Evolutionary conservation across 441 rosid species (phyloP), one percentile per base, ranked within the genome.

Genomic region (Capsella rubella): DNA sequence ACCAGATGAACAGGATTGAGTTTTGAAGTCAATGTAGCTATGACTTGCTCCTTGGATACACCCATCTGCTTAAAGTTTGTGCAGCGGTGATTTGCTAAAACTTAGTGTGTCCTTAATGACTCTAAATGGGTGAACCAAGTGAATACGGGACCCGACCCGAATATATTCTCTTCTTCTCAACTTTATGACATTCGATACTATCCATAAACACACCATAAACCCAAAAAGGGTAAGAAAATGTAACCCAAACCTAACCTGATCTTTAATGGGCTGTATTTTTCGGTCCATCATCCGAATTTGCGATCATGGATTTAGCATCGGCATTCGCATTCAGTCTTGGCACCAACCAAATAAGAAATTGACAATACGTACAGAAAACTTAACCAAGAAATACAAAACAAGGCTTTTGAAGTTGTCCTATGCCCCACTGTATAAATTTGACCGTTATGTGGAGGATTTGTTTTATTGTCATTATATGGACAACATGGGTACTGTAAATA

Each of bases 31-130:
- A 94, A 62, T 3, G 93, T 82, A 43, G 93, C 86, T 72, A 87
- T 90, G 37, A 91, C 88, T 82, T 86, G 89, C 62, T 89, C 97
- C 83, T 91, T 91, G 0, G 92, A 89, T 50, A 87, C 92, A 43
- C 91, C 95, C 95, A 93, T 93, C 46, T 78, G 62, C 79, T 50
- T 63, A 28, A 16, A 1, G 2, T 46, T 15, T 18, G 45, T 43
- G 69, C 5, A 49, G 18, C 18, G 1, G 2, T 57, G 9, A 34
- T 12, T 18, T 63, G 37, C 12, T 9, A 58, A 50, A 58, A 54
- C 67, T 57, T 65, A 28, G 62, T 53, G 46, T 11, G 64, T 29
- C 21, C 37, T 5, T 54, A 31, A 4, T 69, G 64, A 69, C 46
- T 56, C 64, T 45, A 34, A 45, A 63, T 64, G 47, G 9, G n/a